phyloP scores from a whole-genome alignment of 2,329 filamentous ascomycete species.

The Clarireedia monteithiana region DNA sequence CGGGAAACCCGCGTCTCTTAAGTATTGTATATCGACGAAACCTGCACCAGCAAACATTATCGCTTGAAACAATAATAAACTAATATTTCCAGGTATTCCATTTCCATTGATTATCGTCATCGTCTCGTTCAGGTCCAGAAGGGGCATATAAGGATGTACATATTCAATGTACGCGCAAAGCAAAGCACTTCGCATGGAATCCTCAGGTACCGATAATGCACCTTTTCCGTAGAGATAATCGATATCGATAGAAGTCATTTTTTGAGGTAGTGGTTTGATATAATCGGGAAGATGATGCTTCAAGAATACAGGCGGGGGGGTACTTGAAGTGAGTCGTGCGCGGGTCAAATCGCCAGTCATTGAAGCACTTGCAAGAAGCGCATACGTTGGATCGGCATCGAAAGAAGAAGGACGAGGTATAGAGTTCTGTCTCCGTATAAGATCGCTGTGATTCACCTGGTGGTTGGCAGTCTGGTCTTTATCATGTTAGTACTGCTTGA shows the following conservation, averaged over 20 bases:
- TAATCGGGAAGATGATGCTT: slow-evolving; percentile 48
- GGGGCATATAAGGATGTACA: slow-evolving; percentile 89
- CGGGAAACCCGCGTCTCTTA: slow-evolving; percentile 69
- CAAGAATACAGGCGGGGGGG: slow-evolving; percentile 14
- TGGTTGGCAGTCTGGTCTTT: slow-evolving; percentile 23
- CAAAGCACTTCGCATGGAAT: slow-evolving; percentile 68
- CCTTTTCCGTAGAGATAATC: slow-evolving; percentile 79
- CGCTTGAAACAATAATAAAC: slow-evolving; percentile 83
- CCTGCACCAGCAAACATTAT: slow-evolving; percentile 91
- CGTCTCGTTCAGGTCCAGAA: slow-evolving; percentile 62
- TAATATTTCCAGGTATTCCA: slow-evolving; percentile 63
- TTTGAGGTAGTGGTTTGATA: slow-evolving; percentile 69
- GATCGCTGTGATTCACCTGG: slow-evolving; percentile 15
- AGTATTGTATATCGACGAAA: slow-evolving; percentile 72
- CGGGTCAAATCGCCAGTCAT: slow-evolving; percentile 22
- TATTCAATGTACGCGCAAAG: slow-evolving; percentile 79
- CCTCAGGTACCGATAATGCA: slow-evolving; percentile 67
- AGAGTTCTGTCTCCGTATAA: slow-evolving; percentile 16
- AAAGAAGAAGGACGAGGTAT: slow-evolving; percentile 9
- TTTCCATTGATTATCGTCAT: slow-evolving; percentile 55
- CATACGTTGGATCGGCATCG: slow-evolving; percentile 15
- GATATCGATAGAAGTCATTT: slow-evolving; percentile 74
- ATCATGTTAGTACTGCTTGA: slow-evolving; percentile 4
- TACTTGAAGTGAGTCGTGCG: slow-evolving; percentile 16
- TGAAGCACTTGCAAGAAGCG: slow-evolving; percentile 22